Percentiles rank a stretch among this genome's conserved stretches.
These are phyloP conservation scores for Starmerella gropengiesseri DNA, from an alignment of 805 yeast genomes.

Conservation along the genomic window DNA sequence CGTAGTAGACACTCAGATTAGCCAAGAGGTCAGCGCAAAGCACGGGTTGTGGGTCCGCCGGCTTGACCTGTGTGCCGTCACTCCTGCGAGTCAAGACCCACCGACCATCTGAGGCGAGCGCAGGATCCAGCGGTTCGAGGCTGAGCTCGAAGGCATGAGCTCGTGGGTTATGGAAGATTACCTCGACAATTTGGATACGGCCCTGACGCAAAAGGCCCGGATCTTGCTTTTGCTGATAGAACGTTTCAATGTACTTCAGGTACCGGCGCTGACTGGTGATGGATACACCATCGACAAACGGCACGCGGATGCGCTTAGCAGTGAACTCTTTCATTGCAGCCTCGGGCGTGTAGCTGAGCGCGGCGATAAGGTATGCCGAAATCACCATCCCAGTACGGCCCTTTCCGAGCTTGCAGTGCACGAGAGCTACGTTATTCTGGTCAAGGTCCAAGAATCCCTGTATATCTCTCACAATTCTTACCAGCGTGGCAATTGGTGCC, in stretches of 20 bases:
- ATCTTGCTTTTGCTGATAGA: slow-evolving; percentile 15
- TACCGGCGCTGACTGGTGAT: slow-evolving; percentile 60
- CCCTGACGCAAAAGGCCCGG: background rate
- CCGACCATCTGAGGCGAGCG: no score
- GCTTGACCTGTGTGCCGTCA: no score
- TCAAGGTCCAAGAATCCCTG: slow-evolving; percentile 32
- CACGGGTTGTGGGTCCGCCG: no score
- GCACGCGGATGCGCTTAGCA: slow-evolving; percentile 42
- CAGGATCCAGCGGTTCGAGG: background rate
- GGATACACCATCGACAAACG: slow-evolving; percentile 57
- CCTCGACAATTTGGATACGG: slow-evolving; percentile 5
- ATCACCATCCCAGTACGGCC: slow-evolving; percentile 78
- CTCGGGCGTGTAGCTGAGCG: slow-evolving; percentile 31
- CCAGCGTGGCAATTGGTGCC: slow-evolving; percentile 49
- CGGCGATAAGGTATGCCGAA: slow-evolving; percentile 57
- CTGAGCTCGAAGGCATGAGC: slow-evolving; percentile 9
- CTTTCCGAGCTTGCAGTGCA: slow-evolving; percentile 87
- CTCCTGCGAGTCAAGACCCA: no score
- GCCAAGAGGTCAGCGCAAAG: no score
- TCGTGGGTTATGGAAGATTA: slow-evolving; percentile 15
- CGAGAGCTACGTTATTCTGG: slow-evolving; percentile 43
- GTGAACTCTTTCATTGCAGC: slow-evolving; percentile 48
- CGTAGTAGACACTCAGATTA: no score
- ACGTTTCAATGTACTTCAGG: slow-evolving; percentile 44
- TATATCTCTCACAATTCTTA: slow-evolving; percentile 38